A percentile compares a stretch with the other conserved stretches of the same genome.
These are phyloP conservation scores for Cercospora brassicicola DNA, from an alignment of 2,329 filamentous ascomycete species.

Conservation along the genomic window DNA sequence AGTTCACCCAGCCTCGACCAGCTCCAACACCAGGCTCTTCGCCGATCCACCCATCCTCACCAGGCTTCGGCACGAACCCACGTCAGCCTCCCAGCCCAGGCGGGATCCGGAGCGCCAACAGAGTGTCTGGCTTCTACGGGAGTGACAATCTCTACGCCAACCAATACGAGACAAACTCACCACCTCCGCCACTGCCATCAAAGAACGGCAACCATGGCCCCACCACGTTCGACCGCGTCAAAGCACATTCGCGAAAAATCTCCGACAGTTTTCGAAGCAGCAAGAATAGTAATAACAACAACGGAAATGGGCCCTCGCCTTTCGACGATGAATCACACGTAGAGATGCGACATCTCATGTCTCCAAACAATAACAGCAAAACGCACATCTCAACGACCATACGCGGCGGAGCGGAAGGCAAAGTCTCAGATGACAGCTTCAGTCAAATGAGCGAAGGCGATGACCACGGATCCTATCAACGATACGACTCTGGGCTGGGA, in stretches of 20 bases:
- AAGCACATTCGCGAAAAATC: conserved; percentile 14
- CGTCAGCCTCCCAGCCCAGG: background rate
- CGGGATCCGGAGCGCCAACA: background rate
- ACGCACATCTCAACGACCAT: background rate
- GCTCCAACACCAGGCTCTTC: conserved; percentile 25
- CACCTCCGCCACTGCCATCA: background rate
- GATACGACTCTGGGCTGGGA: conserved; percentile 10
- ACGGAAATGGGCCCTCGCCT: background rate
- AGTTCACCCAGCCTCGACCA: conserved; percentile 33
- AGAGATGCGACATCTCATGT: conserved; percentile 12
- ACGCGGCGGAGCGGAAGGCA: conserved; percentile 1
- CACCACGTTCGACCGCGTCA: conserved; percentile 8
- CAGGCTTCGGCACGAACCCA: conserved; percentile 11
- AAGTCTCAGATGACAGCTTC: conserved; percentile 7
- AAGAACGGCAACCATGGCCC: background rate
- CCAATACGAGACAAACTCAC: background rate
- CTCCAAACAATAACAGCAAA: background rate
- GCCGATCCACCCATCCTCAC: background rate
- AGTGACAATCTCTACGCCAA: conserved; percentile 4
- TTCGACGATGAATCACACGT: conserved; percentile 5
- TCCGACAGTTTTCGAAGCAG: conserved; percentile 14
- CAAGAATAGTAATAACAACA: background rate
- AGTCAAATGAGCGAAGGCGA: conserved; percentile 6
- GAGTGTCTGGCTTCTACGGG: conserved; percentile 11
- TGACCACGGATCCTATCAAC: background rate